Percentiles rank a stretch among this genome's conserved stretches.
Evolutionary conservation across 352 stramenopile species (phyloP).

Genomic region (Phytophthora parvispora): DNA sequence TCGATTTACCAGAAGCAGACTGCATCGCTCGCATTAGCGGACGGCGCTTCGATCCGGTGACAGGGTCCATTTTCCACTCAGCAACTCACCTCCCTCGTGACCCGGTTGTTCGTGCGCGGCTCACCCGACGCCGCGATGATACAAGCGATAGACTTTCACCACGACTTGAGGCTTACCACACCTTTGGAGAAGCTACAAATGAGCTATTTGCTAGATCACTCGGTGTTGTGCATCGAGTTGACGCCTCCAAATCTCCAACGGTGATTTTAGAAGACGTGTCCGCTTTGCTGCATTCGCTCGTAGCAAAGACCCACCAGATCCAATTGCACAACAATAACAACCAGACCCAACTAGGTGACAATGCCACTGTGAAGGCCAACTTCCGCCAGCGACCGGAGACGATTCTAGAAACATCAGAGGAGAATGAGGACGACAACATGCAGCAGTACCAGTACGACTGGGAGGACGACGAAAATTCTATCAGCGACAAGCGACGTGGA

Average conservation of each 20-base stretch:
- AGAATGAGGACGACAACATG: slow-evolving; percentile 45
- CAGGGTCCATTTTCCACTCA: slow-evolving; percentile 74
- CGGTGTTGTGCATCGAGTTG: slow-evolving; percentile 49
- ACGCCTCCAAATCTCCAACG: slow-evolving; percentile 42
- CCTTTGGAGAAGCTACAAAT: slow-evolving; percentile 70
- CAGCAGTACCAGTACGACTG: slow-evolving; percentile 50
- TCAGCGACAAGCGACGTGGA: slow-evolving; percentile 5
- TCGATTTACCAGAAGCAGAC: slow-evolving; percentile 61
- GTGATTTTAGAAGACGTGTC: slow-evolving; percentile 57
- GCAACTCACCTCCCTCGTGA: slow-evolving; percentile 52
- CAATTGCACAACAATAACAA: slow-evolving; percentile 27
- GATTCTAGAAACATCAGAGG: slow-evolving; percentile 64
- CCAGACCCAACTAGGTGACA: slow-evolving; percentile 15
- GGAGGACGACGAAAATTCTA: slow-evolving; percentile 35
- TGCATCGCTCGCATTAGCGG: slow-evolving; percentile 63
- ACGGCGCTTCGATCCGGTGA: slow-evolving; percentile 66
- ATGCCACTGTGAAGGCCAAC: slow-evolving; percentile 15
- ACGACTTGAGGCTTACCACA: slow-evolving; percentile 73
- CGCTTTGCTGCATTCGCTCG: slow-evolving; percentile 47
- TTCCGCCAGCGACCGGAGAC: slow-evolving; percentile 43
- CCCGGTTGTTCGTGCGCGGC: slow-evolving; percentile 48
- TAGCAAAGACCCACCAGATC: slow-evolving; percentile 9
- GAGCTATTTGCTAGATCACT: slow-evolving; percentile 37
- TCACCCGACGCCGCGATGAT: slow-evolving; percentile 73
- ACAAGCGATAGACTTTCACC: slow-evolving; percentile 58